These are phyloP conservation scores for Malus fusca DNA, from an alignment of 306 rosid genomes.

Conservation along the genomic window DNA sequence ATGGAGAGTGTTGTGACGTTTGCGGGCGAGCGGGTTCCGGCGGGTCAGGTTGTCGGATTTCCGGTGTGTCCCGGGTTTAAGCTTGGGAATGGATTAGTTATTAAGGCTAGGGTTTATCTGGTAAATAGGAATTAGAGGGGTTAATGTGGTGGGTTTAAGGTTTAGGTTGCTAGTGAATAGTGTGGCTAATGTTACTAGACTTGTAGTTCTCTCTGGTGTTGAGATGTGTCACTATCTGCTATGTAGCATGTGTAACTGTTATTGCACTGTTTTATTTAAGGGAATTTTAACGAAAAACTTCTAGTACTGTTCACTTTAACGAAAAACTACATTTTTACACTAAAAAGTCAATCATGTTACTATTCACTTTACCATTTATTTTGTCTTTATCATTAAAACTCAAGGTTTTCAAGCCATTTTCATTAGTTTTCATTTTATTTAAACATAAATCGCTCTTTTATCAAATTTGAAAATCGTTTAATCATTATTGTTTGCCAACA, in stretches of 20 bases:
- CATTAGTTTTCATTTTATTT: no score
- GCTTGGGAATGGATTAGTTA: slow-evolving; percentile 73
- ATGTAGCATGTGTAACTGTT: neutral
- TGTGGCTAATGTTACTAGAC: neutral
- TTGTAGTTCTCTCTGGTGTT: neutral
- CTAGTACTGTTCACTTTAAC: no score
- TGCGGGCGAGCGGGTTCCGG: slow-evolving; percentile 46
- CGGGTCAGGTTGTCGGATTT: slow-evolving; percentile 74
- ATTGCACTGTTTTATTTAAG: no score
- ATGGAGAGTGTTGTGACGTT: slow-evolving; percentile 81
- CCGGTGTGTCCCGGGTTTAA: slow-evolving; percentile 89
- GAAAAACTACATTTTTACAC: no score
- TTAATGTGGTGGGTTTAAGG: neutral
- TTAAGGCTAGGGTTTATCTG: slow-evolving; percentile 76
- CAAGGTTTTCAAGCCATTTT: no score
- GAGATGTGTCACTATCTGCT: no score
- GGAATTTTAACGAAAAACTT: no score
- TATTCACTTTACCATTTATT: no score
- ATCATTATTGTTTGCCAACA: no score
- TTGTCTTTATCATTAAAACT: no score
- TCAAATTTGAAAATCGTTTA: no score
- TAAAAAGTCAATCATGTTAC: no score
- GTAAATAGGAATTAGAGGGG: slow-evolving; percentile 35
- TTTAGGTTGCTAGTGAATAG: neutral
- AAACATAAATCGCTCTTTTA: neutral